phyloP scores from a whole-genome alignment of 768 basidiomycete genomes.

The Suillus lakei region DNA sequence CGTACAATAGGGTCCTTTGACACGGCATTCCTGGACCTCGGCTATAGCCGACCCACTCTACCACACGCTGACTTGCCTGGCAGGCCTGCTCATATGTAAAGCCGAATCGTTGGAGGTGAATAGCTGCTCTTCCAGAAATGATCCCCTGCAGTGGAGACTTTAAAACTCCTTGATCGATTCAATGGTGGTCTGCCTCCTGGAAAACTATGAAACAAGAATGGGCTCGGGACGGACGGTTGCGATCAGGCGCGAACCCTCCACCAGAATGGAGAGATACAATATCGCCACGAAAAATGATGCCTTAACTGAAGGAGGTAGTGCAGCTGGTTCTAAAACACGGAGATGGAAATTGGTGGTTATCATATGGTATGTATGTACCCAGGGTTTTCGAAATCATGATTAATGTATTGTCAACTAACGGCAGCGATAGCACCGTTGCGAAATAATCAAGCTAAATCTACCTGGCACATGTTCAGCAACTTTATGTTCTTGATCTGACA shows the following conservation, averaged over 20 bases:
- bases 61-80: background rate
- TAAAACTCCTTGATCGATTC: background rate
- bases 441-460: slow-evolving; percentile 48
- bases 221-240: background rate
- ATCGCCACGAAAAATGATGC: background rate
- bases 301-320: background rate
- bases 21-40: slow-evolving; percentile 27
- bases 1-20: slow-evolving; percentile 31
- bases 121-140: background rate
- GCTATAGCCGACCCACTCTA: slow-evolving; percentile 8
- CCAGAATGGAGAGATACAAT: background rate
- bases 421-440: slow-evolving; percentile 8
- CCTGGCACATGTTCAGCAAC: slow-evolving; percentile 42
- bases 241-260: background rate
- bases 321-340: background rate
- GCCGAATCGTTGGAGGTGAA: background rate
- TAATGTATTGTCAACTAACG: slow-evolving; percentile 13
- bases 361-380: background rate
- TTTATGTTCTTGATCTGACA: slow-evolving; percentile 17
- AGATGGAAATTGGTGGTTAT: slow-evolving; percentile 3
- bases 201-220: background rate
- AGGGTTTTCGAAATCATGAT: slow-evolving; percentile 5
- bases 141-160: background rate
- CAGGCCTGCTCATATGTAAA: background rate
- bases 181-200: background rate